Conservation (phyloP, 345 rosid genomes). For the Aquilaria yunnanensis region DNA sequence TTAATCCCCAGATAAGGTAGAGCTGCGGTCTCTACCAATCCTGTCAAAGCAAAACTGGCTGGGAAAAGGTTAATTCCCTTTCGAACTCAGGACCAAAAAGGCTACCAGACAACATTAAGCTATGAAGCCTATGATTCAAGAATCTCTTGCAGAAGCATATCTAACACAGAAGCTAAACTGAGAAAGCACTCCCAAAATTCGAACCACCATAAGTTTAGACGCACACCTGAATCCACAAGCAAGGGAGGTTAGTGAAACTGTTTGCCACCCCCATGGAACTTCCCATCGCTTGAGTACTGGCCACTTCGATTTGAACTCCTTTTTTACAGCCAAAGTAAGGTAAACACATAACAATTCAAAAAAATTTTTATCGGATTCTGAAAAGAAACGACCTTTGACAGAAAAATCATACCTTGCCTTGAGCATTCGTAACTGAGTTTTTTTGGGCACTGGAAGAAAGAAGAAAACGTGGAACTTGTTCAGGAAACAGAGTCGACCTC, state of each 20-base stretch:
- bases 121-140: neutral
- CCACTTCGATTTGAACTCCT: slow-evolving; percentile 33
- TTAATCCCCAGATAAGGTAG: slow-evolving; percentile 57
- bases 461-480: slow-evolving; percentile 19
- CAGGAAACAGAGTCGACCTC: slow-evolving; percentile 14
- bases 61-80: slow-evolving; percentile 41
- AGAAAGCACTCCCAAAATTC: slow-evolving; percentile 1
- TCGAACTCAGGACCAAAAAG: neutral
- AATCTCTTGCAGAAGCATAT: neutral
- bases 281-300: slow-evolving; percentile 77
- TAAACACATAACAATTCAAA: neutral
- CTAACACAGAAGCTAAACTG: neutral
- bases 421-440: slow-evolving; percentile 31
- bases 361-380: neutral
- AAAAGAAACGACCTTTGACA: neutral
- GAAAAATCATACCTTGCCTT: slow-evolving; percentile 19
- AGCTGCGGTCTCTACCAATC: slow-evolving; percentile 56
- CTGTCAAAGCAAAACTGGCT: slow-evolving; percentile 98
- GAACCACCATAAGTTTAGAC: neutral
- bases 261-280: slow-evolving; percentile 91
- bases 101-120: neutral
- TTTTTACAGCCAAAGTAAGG: slow-evolving; percentile 13
- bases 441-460: slow-evolving; percentile 49
- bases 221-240: slow-evolving; percentile 86
- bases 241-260: slow-evolving; percentile 73